A percentile compares a stretch with the other conserved stretches of the same genome.
These are phyloP conservation scores for Ganoderma multipileum DNA, from an alignment of 1,284 basidiomycete genomes.

Conservation along the genomic window DNA sequence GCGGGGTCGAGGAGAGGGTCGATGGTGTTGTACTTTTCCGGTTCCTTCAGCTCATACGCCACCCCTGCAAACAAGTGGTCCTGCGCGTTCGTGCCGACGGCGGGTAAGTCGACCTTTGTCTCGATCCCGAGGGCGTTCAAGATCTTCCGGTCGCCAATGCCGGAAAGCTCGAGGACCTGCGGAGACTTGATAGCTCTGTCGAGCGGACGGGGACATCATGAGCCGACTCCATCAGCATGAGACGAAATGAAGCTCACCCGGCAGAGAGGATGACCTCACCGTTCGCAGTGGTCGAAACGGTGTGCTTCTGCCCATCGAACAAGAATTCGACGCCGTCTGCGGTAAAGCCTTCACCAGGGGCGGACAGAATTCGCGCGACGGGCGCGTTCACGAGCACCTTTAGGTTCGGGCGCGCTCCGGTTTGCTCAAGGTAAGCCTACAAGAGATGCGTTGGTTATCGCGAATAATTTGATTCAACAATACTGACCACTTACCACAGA, in stretches of 20 bases:
- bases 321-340: constrained; percentile 46
- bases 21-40: constrained; percentile 33
- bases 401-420: constrained; percentile 28
- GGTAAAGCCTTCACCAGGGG: constrained; percentile 15
- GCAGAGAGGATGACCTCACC: constrained; percentile 49
- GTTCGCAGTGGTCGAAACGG: constrained; percentile 33
- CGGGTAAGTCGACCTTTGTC: constrained; percentile 43
- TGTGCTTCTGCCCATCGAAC: constrained; percentile 32
- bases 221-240: background rate
- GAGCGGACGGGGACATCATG: background rate
- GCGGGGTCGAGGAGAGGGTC: constrained; percentile 38
- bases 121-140: constrained; percentile 41
- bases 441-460: background rate
- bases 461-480: constrained; percentile 5
- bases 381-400: constrained; percentile 29
- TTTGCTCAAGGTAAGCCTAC: constrained; percentile 31
- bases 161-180: constrained; percentile 47
- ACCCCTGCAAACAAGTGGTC: constrained; percentile 36
- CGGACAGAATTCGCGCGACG: constrained; percentile 25
- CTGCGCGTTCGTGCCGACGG: constrained; percentile 44
- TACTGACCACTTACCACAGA: constrained; percentile 10
- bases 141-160: constrained; percentile 44
- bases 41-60: constrained; percentile 24
- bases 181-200: constrained; percentile 38
- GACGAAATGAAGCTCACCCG: constrained; percentile 30